Base-by-base conservation (phyloP, 129 eudicot species). In the Pseudognaphalium luteoalbum region DNA sequence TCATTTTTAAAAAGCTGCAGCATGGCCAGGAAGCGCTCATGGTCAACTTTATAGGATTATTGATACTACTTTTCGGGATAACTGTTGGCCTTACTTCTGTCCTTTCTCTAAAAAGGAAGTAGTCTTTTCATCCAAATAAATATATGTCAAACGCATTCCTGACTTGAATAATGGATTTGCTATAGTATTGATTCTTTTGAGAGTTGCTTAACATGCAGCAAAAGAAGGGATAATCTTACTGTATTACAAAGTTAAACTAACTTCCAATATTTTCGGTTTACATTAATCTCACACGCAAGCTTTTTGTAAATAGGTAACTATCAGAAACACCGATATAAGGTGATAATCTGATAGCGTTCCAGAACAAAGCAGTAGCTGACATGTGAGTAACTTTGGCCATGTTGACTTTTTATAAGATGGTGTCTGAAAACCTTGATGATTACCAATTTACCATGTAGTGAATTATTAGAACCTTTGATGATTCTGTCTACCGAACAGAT, bases 41-140 rank as follows among this genome's bases (percentile, higher is more conserved):
- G 17, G 76, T 92, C 34, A 92, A 92, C 75, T 89, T 92, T 58
- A 89, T 83, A 9, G 97, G 97, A 29, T 68, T 92, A 33, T 54
- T 92, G 30, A 32, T 92, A 34, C 71, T 89, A 16, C 63, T 87
- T 22, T 92, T 87, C 39, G 97, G 85, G 32, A 37, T 79, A 12
- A 37, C 81, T 42, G 96, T 92, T 39, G 84, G 77, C 29, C 52
- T 87, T 34, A 54, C 78, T n/a, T 83, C 84, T 70, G 73, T 73
- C 51, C 80, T 87, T 78, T 83, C 87, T 10, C 30, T 76, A 52
- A 51, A 72, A 44, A 73, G 75, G 52, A 72, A 75, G 41, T 21
- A 22, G 16, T 58, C 6, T 63, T 56, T 57, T 57, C 62, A 2
- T 19, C 28, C 62, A 57, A 6, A 21, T 6, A 57, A 47, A 44